Evolutionary conservation across 1,284 basidiomycete species (phyloP).

Genomic region (Ganoderma multipileum): DNA sequence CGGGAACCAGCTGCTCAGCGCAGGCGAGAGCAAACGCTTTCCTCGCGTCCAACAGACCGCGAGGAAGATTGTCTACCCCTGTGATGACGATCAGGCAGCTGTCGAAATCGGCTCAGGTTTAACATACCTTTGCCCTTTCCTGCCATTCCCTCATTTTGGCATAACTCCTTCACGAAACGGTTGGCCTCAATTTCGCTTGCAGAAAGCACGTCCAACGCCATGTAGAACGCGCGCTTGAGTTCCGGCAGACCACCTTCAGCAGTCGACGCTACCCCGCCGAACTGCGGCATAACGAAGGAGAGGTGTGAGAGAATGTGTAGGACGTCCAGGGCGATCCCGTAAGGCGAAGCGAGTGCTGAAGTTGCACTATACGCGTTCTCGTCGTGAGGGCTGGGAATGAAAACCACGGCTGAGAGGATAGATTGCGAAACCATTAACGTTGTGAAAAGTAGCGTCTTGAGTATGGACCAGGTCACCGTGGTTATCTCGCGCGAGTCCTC

Average conservation of each 20-base stretch:
- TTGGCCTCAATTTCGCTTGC: constrained; percentile 49
- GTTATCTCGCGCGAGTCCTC: constrained; percentile 51
- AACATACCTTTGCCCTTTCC: constrained; percentile 29
- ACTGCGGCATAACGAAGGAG: constrained; percentile 76
- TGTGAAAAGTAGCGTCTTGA: constrained; percentile 76
- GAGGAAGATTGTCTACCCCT: constrained; percentile 22
- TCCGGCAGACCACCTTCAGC: constrained; percentile 61
- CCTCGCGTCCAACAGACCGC: constrained; percentile 52
- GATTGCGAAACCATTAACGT: constrained; percentile 72
- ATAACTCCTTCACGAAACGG: constrained; percentile 49
- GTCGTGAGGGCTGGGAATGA: constrained; percentile 46
- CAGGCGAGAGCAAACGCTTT: constrained; percentile 68
- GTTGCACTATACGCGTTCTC: constrained; percentile 16
- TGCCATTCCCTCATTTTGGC: constrained; percentile 22
- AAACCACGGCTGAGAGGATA: constrained; percentile 61
- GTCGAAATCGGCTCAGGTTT: background rate
- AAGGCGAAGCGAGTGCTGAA: constrained; percentile 43
- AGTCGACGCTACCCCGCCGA: constrained; percentile 70
- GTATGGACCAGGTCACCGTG: constrained; percentile 61
- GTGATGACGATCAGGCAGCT: background rate
- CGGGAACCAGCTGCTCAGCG: constrained; percentile 73
- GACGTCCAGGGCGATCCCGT: constrained; percentile 54
- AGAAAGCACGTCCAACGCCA: constrained; percentile 73
- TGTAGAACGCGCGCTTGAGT: constrained; percentile 73
- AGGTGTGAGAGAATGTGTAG: constrained; percentile 65